phyloP scores from a whole-genome alignment of 2,329 filamentous ascomycete genomes.

The Grosmannia penicillata region DNA sequence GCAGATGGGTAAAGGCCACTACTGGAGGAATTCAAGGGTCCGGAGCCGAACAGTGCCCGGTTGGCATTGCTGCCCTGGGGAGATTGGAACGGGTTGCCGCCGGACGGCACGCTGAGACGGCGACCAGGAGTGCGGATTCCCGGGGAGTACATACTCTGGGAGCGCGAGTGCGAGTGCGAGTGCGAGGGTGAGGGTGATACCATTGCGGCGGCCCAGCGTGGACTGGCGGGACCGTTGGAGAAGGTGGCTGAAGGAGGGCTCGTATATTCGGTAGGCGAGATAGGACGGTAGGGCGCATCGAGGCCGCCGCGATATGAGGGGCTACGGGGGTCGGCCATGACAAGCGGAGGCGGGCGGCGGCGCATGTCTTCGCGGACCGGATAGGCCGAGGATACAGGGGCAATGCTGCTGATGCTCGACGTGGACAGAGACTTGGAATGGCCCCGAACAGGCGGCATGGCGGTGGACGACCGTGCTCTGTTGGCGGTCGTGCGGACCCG shows the following conservation, averaged over 20 bases:
- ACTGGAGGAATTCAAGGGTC: slow-evolving; percentile 40
- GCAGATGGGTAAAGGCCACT: slow-evolving; percentile 36
- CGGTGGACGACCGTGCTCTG: slow-evolving; percentile 63
- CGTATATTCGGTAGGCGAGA: slow-evolving; percentile 60
- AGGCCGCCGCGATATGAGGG: slow-evolving; percentile 50
- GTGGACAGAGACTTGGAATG: slow-evolving; percentile 77
- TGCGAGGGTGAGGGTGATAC: slow-evolving; percentile 70
- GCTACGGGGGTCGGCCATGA: slow-evolving; percentile 63
- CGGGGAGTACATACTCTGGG: slow-evolving; percentile 54
- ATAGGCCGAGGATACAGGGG: slow-evolving; percentile 59
- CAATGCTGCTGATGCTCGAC: slow-evolving; percentile 63
- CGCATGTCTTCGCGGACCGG: slow-evolving; percentile 51
- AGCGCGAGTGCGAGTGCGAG: slow-evolving; percentile 50
- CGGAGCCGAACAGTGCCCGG: slow-evolving; percentile 37
- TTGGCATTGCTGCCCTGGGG: slow-evolving; percentile 41
- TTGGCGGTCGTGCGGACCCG: slow-evolving; percentile 52
- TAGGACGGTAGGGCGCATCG: slow-evolving; percentile 47
- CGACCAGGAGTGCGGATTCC: slow-evolving; percentile 54
- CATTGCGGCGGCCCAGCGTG: slow-evolving; percentile 53
- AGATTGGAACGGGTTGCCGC: slow-evolving; percentile 57
- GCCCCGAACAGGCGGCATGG: slow-evolving; percentile 55
- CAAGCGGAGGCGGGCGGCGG: slow-evolving; percentile 63
- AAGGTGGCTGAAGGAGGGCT: slow-evolving; percentile 78
- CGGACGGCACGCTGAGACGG: slow-evolving; percentile 69
- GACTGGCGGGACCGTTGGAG: slow-evolving; percentile 62